Base-by-base conservation (phyloP, 2,329 filamentous ascomycete genomes). In the Sarocladiaceae sp. region DNA sequence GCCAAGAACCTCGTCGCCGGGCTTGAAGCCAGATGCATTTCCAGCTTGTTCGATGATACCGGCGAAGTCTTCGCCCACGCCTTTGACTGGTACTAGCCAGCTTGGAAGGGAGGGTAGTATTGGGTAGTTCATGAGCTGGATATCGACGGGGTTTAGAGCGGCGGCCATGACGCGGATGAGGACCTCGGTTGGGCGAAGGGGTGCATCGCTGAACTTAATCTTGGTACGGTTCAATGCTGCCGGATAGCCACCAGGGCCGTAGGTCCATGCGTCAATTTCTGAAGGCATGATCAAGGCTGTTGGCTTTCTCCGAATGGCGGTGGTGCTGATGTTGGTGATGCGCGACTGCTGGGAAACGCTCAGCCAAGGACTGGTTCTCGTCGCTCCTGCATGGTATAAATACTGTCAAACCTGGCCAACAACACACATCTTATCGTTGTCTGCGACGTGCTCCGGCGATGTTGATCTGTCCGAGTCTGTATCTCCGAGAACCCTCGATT, bases 41-140 rank as follows among this genome's bases (percentile, higher is more conserved):
- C 51, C 51, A 15, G 42, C 42, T 13, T 48, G 26, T 20, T 52
- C 40, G 23, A 52, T 42, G 3, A 49, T 22, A n/a, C 51, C 51
- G 5, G 51, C 28, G 42, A 52, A 52, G 25, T 52, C 51, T 17
- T 49, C 40, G 40, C 51, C 51, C 12, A 52, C 51, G n/a, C 28
- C 51, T 39, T 52, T 52, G 42, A 48, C 18, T 2, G 51, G 51
- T 12, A 52, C 12, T n/a, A 52, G 10, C 4, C 31, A 48, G 13
- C 12, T 22, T 25, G 51, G 51, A 4, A 49, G 6, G 15, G 5
- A 47, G 5, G 12, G 37, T 10, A 49, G 18, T 11, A 49, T 40
- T 3, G 51, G 51, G 26, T 28, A 40, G 20, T 36, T 25, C 44
- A 53, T 53, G 2, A 53, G 35, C 51, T 53, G 51, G n/a, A 46